phyloP scores from a whole-genome alignment of 2,329 filamentous ascomycete genomes.

The Cladophialophora psammophila region DNA sequence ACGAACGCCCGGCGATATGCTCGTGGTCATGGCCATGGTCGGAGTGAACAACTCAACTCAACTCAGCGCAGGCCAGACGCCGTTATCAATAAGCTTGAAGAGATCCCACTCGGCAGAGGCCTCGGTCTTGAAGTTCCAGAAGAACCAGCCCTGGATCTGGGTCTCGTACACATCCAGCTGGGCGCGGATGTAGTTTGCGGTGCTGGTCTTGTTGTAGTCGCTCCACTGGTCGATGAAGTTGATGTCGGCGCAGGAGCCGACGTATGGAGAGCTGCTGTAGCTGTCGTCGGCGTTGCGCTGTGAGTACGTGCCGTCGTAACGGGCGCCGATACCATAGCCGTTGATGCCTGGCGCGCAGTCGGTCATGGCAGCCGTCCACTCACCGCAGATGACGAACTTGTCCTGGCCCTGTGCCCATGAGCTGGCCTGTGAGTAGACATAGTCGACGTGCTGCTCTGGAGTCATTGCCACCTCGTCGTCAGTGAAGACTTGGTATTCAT shows the following conservation, averaged over 20 bases:
- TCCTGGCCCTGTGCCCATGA: conserved; percentile 60
- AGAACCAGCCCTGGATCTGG: conserved; percentile 53
- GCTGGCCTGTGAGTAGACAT: conserved; percentile 62
- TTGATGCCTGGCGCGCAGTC: conserved; percentile 63
- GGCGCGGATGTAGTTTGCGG: conserved; percentile 55
- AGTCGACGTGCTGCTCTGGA: conserved; percentile 61
- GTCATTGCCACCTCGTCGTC: conserved; percentile 58
- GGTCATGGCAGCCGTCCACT: conserved; percentile 74
- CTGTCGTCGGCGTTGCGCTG: conserved; percentile 47
- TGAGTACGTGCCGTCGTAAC: conserved; percentile 57
- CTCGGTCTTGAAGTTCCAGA: conserved; percentile 61
- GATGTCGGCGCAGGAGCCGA: conserved; percentile 64
- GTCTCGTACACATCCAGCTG: conserved; percentile 56
- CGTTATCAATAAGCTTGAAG: conserved; percentile 51
- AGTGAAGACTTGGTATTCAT: conserved; percentile 73
- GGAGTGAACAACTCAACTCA: not conserved
- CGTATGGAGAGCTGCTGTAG: conserved; percentile 49
- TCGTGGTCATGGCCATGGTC: no score
- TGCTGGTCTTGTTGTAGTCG: conserved; percentile 47
- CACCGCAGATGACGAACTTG: conserved; percentile 72
- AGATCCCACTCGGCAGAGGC: conserved; percentile 59
- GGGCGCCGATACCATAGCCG: conserved; percentile 65
- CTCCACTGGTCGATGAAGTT: conserved; percentile 59
- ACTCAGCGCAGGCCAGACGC: conserved; percentile 48
- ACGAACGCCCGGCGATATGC: no score